Percentiles rank a stretch among this genome's conserved stretches.
Evolutionary conservation across 441 rosid genomes (phyloP).

Genomic region (Gossypium lobatum): DNA sequence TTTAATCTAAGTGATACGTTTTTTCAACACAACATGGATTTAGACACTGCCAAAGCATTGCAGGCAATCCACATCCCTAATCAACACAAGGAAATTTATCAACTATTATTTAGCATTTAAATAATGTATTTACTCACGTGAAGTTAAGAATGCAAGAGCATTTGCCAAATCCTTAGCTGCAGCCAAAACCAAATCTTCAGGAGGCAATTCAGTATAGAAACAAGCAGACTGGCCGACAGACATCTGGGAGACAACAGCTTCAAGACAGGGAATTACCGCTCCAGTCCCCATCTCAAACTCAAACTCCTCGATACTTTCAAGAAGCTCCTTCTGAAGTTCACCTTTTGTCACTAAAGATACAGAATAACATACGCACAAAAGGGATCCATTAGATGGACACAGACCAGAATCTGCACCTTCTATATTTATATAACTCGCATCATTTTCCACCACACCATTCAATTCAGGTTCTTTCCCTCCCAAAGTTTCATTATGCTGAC

Average conservation of each 20-base stretch:
- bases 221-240: constrained; percentile 77
- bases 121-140: constrained; percentile 42
- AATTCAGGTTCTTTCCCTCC: constrained; percentile 25
- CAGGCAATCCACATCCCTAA: neutral
- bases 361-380: constrained; percentile 57
- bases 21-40: neutral
- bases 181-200: constrained; percentile 59
- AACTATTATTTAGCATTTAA: constrained; percentile 7
- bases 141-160: constrained; percentile 36
- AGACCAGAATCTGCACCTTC: constrained; percentile 62
- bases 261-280: constrained; percentile 54
- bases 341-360: constrained; percentile 43
- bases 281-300: constrained; percentile 91
- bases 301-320: constrained; percentile 75
- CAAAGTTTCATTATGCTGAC: constrained; percentile 17
- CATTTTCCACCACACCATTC: constrained; percentile 28
- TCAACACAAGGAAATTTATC: constrained; percentile 7
- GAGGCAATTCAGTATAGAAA: constrained; percentile 36
- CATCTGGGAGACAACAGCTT: constrained; percentile 66
- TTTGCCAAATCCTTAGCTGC: constrained; percentile 48
- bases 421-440: constrained; percentile 22
- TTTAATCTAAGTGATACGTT: neutral
- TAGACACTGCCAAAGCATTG: neutral
- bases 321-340: constrained; percentile 48
- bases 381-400: constrained; percentile 50